Conservation (phyloP, 2,329 filamentous ascomycete genomes). For the Alternaria sp. region DNA sequence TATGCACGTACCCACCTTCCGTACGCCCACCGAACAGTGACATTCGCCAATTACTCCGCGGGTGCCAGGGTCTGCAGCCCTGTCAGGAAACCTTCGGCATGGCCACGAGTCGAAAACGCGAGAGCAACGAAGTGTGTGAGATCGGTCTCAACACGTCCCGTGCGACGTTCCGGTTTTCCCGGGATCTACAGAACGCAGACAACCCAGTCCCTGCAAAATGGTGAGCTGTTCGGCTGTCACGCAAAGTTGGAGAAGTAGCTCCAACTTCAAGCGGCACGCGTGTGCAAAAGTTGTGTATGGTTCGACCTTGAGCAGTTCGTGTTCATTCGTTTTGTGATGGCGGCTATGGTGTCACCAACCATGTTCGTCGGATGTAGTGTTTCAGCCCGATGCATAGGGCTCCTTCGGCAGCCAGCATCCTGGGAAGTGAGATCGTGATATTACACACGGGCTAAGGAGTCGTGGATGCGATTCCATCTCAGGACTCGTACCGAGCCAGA, state of each 20-base stretch:
- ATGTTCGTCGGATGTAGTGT: constrained; percentile 4
- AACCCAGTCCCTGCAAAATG: not conserved
- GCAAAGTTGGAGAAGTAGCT: not conserved
- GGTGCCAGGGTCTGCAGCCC: not conserved
- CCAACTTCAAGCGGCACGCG: not conserved
- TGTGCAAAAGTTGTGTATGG: not conserved
- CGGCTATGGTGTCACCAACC: constrained; percentile 6
- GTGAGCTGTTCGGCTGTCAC: not conserved
- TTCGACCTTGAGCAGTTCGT: not conserved
- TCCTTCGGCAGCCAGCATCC: not conserved
- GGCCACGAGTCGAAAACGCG: constrained; percentile 6
- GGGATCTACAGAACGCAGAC: constrained; percentile 4
- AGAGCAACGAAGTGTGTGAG: constrained; percentile 1
- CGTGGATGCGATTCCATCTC: constrained; percentile 1
- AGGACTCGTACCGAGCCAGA: not conserved
- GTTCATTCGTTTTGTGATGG: not conserved
- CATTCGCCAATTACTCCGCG: constrained; percentile 5
- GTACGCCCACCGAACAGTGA: constrained; percentile 2
- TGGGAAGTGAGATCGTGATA: not conserved
- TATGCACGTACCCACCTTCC: constrained; percentile 12
- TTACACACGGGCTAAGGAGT: not conserved
- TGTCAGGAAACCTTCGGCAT: constrained; percentile 9
- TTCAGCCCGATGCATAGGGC: constrained; percentile 1
- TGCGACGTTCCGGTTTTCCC: constrained; percentile 1
- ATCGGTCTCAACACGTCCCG: constrained; percentile 6